Base-by-base conservation (phyloP, 1,139 yeast genomes). In the Blastobotrys petasosporus region DNA sequence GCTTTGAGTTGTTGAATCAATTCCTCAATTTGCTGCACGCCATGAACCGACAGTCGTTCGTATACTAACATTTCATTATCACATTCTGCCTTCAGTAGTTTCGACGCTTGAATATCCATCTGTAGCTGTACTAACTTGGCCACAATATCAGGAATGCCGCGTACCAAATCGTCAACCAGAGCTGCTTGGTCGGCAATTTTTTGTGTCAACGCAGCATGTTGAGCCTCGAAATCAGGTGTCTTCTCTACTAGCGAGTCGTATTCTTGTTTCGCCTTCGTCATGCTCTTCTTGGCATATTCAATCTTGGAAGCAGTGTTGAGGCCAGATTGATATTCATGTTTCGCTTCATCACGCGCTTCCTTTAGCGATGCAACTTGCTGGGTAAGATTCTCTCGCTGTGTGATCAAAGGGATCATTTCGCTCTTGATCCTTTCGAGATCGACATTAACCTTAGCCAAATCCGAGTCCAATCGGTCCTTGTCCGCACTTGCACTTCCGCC, bases 171-270 rank as follows among this genome's bases (percentile, higher is more conserved):
- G 3, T 30, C 41, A 16, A 41, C 16, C 20, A n/a, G 25, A 2
- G 16, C 32, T 5, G 42, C 37, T 23, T 35, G 17, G 6, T 42
- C 32, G 8, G 37, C 37, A 7, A 45, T 67, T 58, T 16, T 59
- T 59, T 29, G 52, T 43, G n/a, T 53, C 29, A 40, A 57, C 49
- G 44, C 51, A 42, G 15, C 42, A 43, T 51, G 61, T 57, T 42
- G 53, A 52, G n/a, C 63, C 67, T 32, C 62, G 28, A 39, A 47
- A 16, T 45, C 47, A 9, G 46, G 47, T 2, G 50, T 39, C 35
- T 41, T 35, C 17, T 32, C 40, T 34, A 30, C 20, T 11, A 37
- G 12, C 29, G 36, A 37, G 8, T 33, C 39, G 13, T 42, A 15
- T 28, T 32, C 17, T 32, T 13, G 28, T 44, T 50, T 7, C 28